phyloP scores from a whole-genome alignment of 768 basidiomycete genomes.

The Tulasnella sp. region DNA sequence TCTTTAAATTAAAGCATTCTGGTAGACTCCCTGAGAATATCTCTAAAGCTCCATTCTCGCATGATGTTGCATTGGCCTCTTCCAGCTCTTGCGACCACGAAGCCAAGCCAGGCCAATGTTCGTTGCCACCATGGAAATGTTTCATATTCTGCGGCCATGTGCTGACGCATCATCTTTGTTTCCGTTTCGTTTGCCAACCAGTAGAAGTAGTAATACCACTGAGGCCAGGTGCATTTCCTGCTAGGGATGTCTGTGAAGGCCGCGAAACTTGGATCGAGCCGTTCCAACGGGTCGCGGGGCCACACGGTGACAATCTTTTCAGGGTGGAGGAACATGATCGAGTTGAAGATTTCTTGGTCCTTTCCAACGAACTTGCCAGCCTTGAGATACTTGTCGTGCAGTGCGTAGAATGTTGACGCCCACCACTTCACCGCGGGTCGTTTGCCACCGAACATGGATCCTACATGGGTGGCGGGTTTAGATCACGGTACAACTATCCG shows the following conservation, averaged over 20 bases:
- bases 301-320: slow-evolving; percentile 46
- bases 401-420: slow-evolving; percentile 44
- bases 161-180: slow-evolving; percentile 29
- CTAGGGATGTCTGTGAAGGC: slow-evolving; percentile 30
- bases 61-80: slow-evolving; percentile 11
- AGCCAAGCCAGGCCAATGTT: slow-evolving; percentile 12
- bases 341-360: slow-evolving; percentile 54
- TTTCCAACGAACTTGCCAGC: slow-evolving; percentile 53
- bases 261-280: slow-evolving; percentile 4
- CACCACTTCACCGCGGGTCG: slow-evolving; percentile 47
- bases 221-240: slow-evolving; percentile 38
- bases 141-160: slow-evolving; percentile 15
- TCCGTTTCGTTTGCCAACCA: slow-evolving; percentile 40
- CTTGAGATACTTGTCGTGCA: slow-evolving; percentile 50
- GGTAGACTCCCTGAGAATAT: slow-evolving; percentile 9
- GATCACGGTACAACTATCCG: background rate
- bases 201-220: slow-evolving; percentile 53
- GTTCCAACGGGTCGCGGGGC: slow-evolving; percentile 33
- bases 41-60: slow-evolving; percentile 15
- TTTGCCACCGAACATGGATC: slow-evolving; percentile 57
- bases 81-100: background rate
- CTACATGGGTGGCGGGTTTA: slow-evolving; percentile 34
- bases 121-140: background rate
- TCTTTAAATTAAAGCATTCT: background rate
- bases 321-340: slow-evolving; percentile 46